Percentiles rank a stretch among this genome's conserved stretches.
phyloP scores from a whole-genome alignment of 192 early-diverging fungal genomes.

The Borealophlyctis nickersoniae region DNA sequence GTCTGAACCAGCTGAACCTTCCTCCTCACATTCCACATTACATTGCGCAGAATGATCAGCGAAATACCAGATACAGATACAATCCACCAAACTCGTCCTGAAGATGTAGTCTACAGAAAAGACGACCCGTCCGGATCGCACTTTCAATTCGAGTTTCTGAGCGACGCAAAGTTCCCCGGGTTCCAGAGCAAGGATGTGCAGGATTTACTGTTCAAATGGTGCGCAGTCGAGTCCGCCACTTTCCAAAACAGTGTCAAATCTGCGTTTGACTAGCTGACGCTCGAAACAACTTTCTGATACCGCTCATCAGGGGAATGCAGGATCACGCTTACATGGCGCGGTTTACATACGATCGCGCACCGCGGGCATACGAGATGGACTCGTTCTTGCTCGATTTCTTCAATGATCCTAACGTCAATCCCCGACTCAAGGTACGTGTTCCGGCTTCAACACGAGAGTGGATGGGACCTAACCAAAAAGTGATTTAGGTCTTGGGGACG shows the following conservation, averaged over 20 bases:
- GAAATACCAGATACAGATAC: too few species aligned
- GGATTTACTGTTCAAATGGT: slow-evolving; percentile 48
- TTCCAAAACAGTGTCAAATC: background rate
- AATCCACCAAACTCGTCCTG: too few species aligned
- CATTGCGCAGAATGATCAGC: too few species aligned
- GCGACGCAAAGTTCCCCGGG: slow-evolving; percentile 30
- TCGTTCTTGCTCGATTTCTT: slow-evolving; percentile 45
- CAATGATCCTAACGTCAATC: slow-evolving; percentile 34
- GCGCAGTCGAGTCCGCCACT: background rate
- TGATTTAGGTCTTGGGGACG: slow-evolving; percentile 30
- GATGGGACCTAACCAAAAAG: too few species aligned
- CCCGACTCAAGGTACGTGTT: slow-evolving; percentile 29
- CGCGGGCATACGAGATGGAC: slow-evolving; percentile 37
- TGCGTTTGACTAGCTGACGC: background rate
- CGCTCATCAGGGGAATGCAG: slow-evolving; percentile 41
- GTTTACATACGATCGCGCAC: slow-evolving; percentile 38
- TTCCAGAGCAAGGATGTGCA: slow-evolving; percentile 40
- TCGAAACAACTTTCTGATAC: background rate
- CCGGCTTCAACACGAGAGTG: background rate
- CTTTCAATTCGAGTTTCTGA: slow-evolving; percentile 30
- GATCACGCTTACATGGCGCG: slow-evolving; percentile 41
- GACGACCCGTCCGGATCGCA: too few species aligned
- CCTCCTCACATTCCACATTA: too few species aligned
- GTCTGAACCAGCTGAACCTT: too few species aligned
- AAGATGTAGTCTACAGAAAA: too few species aligned